Evolutionary conservation across 257 asterid genomes (phyloP).

Genomic region (Penstemon barbatus): DNA sequence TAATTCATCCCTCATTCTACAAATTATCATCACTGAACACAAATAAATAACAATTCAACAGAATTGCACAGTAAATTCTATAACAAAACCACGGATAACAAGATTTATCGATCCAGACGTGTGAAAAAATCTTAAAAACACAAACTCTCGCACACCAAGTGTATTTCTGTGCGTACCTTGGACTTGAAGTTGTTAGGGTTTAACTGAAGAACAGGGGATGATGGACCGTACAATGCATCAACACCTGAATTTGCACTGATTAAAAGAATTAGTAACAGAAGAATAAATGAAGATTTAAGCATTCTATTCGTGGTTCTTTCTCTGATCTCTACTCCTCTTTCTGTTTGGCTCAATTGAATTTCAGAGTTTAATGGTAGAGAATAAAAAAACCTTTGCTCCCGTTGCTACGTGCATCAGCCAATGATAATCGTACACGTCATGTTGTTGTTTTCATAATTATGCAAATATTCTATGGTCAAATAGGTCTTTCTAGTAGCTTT

Average conservation of each 20-base stretch:
- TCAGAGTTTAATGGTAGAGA: slow-evolving; percentile 7
- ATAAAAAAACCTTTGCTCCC: slow-evolving; percentile 1
- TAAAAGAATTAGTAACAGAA: slow-evolving; percentile 35
- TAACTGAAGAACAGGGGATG: slow-evolving; percentile 90
- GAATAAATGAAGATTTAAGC: slow-evolving; percentile 37
- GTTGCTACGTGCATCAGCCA: slow-evolving; percentile 43
- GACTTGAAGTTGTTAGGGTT: slow-evolving; percentile 89
- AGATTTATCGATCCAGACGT: too few relatives aligned
- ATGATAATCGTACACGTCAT: slow-evolving; percentile 37
- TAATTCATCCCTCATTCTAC: slow-evolving; percentile 4
- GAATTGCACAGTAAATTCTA: too few relatives aligned
- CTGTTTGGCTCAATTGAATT: slow-evolving; percentile 7
- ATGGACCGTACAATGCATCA: slow-evolving; percentile 69
- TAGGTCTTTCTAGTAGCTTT: too few relatives aligned
- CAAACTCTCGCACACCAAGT: neutral
- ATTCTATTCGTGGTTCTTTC: slow-evolving; percentile 34
- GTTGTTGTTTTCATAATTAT: neutral
- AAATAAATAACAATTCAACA: too few relatives aligned
- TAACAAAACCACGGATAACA: too few relatives aligned
- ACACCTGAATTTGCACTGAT: slow-evolving; percentile 43
- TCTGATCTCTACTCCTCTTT: slow-evolving; percentile 10
- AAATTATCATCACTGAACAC: neutral
- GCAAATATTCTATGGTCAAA: too few relatives aligned
- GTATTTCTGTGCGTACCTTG: slow-evolving; percentile 47
- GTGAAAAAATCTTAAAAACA: too few relatives aligned